phyloP scores from a whole-genome alignment of 176 grass and related monocot species.

The Rhynchospora breviuscula region DNA sequence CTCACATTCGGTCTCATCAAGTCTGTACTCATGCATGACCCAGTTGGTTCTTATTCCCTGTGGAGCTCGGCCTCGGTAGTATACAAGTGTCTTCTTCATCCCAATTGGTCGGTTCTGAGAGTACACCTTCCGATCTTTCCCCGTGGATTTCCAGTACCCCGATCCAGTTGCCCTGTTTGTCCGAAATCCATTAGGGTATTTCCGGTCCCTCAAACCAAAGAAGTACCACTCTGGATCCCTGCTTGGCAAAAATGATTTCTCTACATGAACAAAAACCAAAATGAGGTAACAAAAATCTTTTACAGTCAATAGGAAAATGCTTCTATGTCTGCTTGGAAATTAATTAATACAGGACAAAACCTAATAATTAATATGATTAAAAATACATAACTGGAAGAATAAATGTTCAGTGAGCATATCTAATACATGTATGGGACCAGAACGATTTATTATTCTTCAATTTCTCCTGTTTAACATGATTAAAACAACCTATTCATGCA shows the following conservation, averaged over 20 bases:
- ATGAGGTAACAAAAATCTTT: background rate
- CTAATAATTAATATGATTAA: background rate
- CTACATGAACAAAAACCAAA: conserved; percentile 40
- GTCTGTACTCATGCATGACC: conserved; percentile 99
- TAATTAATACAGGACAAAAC: background rate
- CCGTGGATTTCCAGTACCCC: conserved; percentile 97
- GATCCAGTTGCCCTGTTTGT: conserved; percentile 79
- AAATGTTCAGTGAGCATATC: background rate
- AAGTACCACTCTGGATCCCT: conserved; percentile 98
- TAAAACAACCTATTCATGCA: background rate
- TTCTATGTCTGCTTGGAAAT: background rate
- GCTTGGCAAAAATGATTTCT: conserved; percentile 93
- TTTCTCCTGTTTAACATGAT: background rate
- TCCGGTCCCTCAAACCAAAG: conserved; percentile 84
- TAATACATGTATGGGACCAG: background rate
- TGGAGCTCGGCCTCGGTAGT: conserved; percentile 86
- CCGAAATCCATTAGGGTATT: conserved; percentile 83
- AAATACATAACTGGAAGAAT: background rate
- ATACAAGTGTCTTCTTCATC: conserved; percentile 99
- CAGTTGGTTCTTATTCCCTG: conserved; percentile 76
- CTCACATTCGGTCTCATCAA: conserved; percentile 87
- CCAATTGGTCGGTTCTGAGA: conserved; percentile 79
- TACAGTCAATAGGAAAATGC: background rate
- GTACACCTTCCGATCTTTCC: conserved; percentile 72
- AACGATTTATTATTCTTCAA: background rate